phyloP scores from a whole-genome alignment of 257 asterid species.

The Perilla frutescens region DNA sequence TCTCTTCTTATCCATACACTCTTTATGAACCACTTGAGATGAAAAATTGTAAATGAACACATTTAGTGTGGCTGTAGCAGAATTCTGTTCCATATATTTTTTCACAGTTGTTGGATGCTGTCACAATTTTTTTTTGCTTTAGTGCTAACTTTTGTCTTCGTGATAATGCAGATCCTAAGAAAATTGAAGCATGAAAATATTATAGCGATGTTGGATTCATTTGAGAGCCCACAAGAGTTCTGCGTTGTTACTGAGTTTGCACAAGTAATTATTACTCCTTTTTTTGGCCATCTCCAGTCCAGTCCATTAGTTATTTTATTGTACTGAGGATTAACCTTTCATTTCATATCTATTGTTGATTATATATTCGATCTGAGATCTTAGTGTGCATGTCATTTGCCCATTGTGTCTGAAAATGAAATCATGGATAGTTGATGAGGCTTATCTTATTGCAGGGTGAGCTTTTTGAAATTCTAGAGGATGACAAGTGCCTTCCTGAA shows the following conservation, averaged over 20 bases:
- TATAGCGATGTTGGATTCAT: slow-evolving; percentile 94
- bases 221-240: slow-evolving; percentile 96
- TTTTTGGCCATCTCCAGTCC: slow-evolving; percentile 26
- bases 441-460: slow-evolving; percentile 71
- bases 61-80: not conserved
- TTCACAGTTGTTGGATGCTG: slow-evolving; percentile 14
- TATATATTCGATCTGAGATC: slow-evolving; percentile 18
- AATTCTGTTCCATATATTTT: slow-evolving; percentile 7
- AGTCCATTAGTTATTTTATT: slow-evolving; percentile 19
- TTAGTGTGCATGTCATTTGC: slow-evolving; percentile 13
- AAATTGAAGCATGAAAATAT: slow-evolving; percentile 94
- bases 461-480: slow-evolving; percentile 96
- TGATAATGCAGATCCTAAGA: slow-evolving; percentile 75
- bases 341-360: not conserved
- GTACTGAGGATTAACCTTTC: not conserved
- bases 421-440: slow-evolving; percentile 34
- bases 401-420: slow-evolving; percentile 1
- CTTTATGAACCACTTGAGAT: not conserved
- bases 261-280: slow-evolving; percentile 57
- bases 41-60: not conserved
- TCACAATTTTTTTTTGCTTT: not conserved
- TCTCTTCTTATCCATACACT: not conserved
- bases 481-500: slow-evolving; percentile 98
- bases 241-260: slow-evolving; percentile 98
- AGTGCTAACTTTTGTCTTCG: slow-evolving; percentile 32